Evolutionary conservation across 1,284 basidiomycete genomes (phyloP), one percentile per base, ranked within the genome.

Genomic region (Agaricales sp.): DNA sequence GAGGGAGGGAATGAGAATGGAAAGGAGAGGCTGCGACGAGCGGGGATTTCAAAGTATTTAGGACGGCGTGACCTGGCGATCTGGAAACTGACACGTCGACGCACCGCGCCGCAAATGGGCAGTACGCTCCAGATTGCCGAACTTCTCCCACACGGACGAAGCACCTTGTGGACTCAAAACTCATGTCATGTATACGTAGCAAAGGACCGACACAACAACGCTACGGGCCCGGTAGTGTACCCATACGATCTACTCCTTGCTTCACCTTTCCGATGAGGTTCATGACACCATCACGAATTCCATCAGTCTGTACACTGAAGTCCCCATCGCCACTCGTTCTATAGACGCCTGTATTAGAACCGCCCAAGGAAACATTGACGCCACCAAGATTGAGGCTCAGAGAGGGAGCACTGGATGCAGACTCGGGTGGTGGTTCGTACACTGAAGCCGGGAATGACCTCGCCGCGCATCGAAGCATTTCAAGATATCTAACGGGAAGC

Each of bases 351-450:
- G 85, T 80, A 6, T 84, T 86, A 8, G 84, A 67, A 2, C 92
- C 92, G n/a, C 91, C 92, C 3, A 96, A 76, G 55, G 83, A 92
- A 43, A 97, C 80, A 59, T 92, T 92, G 52, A 96, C 87, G 0
- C 88, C 87, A 4, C 92, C 93, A 22, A 96, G 76, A 56, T 92
- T 91, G 24, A 97, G 72, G 59, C 91, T 93, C 54, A 96, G 63
- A n/a, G 79, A 71, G 2, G 87, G 85, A 19, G 80, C 78, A 53
- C 70, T 82, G 22, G 75, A 74, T 8, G 77, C 76, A 19, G 78
- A 80, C 60, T 84, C 82, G 16, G 80, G 78, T 8, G 82, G 79
- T 11, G 81, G 81, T 50, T 82, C 80, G 59, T 80, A 86, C 21
- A 87, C 79, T 4, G 80, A 75, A 18, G 71, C 59, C 1, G 82